phyloP scores from a whole-genome alignment of 202 grass and related monocot species.

The Miscanthus sacchariflorus region DNA sequence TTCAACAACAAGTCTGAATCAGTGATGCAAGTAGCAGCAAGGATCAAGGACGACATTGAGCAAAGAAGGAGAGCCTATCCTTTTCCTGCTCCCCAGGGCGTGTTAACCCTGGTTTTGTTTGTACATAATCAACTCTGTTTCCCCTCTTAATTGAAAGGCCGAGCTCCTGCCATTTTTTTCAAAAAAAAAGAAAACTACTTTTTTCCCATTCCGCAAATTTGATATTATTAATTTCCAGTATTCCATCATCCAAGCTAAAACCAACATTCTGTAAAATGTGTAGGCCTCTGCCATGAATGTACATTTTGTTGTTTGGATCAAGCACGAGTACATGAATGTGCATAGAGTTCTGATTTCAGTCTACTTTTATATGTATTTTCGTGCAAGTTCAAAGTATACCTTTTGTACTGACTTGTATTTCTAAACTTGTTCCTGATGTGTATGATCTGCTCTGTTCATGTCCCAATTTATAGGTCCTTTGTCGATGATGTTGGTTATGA shows the following conservation, averaged over 20 bases:
- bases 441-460: constrained; percentile 16
- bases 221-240: background rate
- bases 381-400: background rate
- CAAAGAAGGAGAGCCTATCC: no score
- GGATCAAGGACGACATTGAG: no score
- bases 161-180: no score
- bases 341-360: background rate
- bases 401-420: constrained; percentile 10
- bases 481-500: constrained; percentile 65
- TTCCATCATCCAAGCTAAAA: constrained; percentile 23
- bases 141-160: no score
- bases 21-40: no score
- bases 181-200: no score
- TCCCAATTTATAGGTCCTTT: constrained; percentile 62
- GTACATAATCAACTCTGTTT: no score
- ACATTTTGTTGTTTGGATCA: constrained; percentile 11
- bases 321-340: background rate
- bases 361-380: constrained; percentile 6
- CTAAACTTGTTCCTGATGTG: constrained; percentile 10
- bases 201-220: background rate
- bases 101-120: no score
- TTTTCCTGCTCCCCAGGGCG: no score
- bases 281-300: constrained; percentile 15
- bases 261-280: constrained; percentile 12
- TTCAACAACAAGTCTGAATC: no score